Base-by-base conservation (phyloP, 139 green algal genomes). In the Edaphochlamys debaryana region DNA sequence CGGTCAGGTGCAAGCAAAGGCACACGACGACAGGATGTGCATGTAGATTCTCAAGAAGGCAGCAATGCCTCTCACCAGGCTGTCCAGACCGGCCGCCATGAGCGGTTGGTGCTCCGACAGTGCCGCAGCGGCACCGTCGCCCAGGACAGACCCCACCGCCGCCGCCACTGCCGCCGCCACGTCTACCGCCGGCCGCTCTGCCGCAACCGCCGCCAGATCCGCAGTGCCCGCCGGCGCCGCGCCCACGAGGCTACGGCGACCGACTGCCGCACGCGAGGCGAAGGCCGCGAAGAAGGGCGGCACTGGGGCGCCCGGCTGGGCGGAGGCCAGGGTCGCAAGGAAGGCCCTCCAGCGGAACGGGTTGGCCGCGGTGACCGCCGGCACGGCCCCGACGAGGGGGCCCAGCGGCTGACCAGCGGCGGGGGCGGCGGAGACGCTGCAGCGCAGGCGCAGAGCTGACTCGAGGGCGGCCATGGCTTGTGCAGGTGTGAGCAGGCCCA, bases 71-170 rank as follows among this genome's bases (percentile, higher is more conserved):
- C n/a, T n/a, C n/a, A n/a, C n/a, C n/a, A 98, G 86, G 15, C 89
- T 95, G 84, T 98, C 94, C 70, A 97, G 82, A 19, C 95, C 95
- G 6, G 92, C 89, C 22, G 89, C 87, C 92, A 97, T 96, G 8
- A 98, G 84, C 9, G 95, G 92, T 74, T 92, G 88, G 54, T 94
- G 75, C 23, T 45, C 54, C 19, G 75, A 82, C 29, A 82, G 72
- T 37, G 40, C 37, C 8, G 52, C 56, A 8, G 40, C 62, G n/a
- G 36, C 60, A 41, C 73, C 60, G 5, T 27, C 32, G 9, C 90
- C 92, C 63, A 95, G 41, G 58, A 95, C 91, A 68, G 36, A 76
- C 1, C 45, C 32, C 23, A 94, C 87, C 30, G 80, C 86, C 4
- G 38, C 37, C 9, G 50, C 23, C 30, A 87, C 79, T 15, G 67